Percentiles rank a stretch among this genome's conserved stretches.
Conservation (phyloP, 2,329 filamentous ascomycete species). For the Sporothrix phasma region DNA sequence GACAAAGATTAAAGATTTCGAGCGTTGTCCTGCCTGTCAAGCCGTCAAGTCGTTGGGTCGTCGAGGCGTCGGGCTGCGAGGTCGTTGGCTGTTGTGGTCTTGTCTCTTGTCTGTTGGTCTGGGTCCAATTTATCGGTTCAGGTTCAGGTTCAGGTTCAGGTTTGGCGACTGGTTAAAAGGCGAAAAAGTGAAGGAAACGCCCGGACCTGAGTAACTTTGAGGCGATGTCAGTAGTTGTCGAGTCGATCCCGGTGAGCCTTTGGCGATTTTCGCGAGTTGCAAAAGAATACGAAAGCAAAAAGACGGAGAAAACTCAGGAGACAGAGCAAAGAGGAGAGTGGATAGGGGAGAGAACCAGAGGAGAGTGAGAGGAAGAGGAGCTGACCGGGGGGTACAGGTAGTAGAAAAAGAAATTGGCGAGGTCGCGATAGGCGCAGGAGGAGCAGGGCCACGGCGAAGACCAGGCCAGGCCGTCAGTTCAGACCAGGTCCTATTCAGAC, state of each 20-base stretch:
- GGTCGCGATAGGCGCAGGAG: constrained; percentile 5
- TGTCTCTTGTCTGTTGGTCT: neutral
- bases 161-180: neutral
- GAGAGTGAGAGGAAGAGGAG: neutral
- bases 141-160: neutral
- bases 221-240: neutral
- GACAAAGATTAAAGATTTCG: neutral
- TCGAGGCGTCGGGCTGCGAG: neutral
- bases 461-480: neutral
- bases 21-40: neutral
- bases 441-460: constrained; percentile 1
- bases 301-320: neutral
- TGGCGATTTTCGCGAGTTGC: neutral
- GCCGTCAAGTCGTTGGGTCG: neutral
- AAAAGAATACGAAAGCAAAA: neutral
- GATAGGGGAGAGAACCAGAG: neutral
- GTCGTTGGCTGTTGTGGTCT: neutral
- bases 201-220: neutral
- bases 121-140: neutral
- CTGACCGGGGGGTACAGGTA: constrained; percentile 3
- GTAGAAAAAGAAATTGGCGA: constrained; percentile 9
- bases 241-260: constrained; percentile 4
- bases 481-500: neutral
- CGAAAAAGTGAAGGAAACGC: neutral
- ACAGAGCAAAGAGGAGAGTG: neutral